phyloP scores from a whole-genome alignment of 1,284 basidiomycete species.

The Wallemia hederae region DNA sequence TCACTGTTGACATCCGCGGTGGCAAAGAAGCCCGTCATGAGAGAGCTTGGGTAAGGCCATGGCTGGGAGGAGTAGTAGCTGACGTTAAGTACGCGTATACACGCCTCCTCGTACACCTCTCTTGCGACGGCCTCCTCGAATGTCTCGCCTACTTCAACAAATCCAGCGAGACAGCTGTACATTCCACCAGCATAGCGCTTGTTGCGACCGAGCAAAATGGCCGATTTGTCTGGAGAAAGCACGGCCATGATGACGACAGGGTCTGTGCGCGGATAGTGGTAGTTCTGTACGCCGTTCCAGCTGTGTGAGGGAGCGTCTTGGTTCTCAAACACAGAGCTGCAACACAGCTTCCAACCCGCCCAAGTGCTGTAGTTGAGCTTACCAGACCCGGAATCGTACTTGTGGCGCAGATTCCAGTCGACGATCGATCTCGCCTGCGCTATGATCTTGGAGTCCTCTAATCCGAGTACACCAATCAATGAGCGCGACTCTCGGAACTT shows the following conservation, averaged over 20 bases:
- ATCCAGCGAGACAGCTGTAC: slow-evolving; percentile 48
- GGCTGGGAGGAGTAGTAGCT: slow-evolving; percentile 62
- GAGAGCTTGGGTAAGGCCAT: slow-evolving; percentile 24
- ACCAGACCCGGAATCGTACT: slow-evolving; percentile 36
- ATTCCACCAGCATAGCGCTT: slow-evolving; percentile 18
- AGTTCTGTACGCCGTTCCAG: slow-evolving; percentile 60
- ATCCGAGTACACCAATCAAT: neutral
- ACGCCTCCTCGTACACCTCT: slow-evolving; percentile 86
- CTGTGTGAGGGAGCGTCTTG: slow-evolving; percentile 33
- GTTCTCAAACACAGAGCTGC: slow-evolving; percentile 26
- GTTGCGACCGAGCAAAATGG: slow-evolving; percentile 58
- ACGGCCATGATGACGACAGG: slow-evolving; percentile 73
- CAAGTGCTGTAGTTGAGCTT: slow-evolving; percentile 55
- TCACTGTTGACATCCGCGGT: slow-evolving; percentile 6
- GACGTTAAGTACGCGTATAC: slow-evolving; percentile 53
- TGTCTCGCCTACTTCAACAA: slow-evolving; percentile 58
- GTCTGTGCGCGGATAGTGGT: slow-evolving; percentile 60
- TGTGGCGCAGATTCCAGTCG: slow-evolving; percentile 57
- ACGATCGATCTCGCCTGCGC: neutral
- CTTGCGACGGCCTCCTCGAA: slow-evolving; percentile 80
- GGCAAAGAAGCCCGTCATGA: slow-evolving; percentile 9
- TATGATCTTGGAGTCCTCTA: neutral
- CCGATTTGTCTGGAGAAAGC: slow-evolving; percentile 42
- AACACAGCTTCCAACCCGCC: slow-evolving; percentile 84
- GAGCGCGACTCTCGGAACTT: neutral